Conservation (phyloP, 73 alveolate genomes). For the Paramecium biaurelia region DNA sequence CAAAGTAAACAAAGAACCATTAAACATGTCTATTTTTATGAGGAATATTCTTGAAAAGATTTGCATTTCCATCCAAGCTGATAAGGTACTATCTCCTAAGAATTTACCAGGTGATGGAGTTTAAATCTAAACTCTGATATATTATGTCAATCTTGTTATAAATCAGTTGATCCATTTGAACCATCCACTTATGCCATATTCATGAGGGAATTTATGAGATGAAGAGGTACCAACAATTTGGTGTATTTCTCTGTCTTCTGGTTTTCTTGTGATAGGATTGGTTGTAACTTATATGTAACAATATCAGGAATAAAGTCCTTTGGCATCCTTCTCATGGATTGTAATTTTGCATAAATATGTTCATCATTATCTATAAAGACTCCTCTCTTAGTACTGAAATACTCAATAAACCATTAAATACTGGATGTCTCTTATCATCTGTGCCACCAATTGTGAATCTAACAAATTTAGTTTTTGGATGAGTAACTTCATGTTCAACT, state of each 20-base stretch:
- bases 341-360: background rate
- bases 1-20: conserved; percentile 52
- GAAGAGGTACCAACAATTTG: background rate
- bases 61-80: conserved; percentile 53
- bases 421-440: conserved; percentile 43
- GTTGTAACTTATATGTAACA: background rate
- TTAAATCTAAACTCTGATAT: conserved; percentile 6
- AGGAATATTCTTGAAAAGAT: conserved; percentile 1
- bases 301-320: conserved; percentile 5
- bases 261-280: background rate
- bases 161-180: conserved; percentile 19
- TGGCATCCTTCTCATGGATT: background rate
- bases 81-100: conserved; percentile 38
- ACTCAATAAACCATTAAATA: conserved; percentile 27
- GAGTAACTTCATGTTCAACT: background rate
- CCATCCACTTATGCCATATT: conserved; percentile 36
- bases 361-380: conserved; percentile 26
- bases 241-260: background rate
- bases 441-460: conserved; percentile 41
- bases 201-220: conserved; percentile 25
- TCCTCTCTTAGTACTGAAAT: background rate
- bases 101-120: conserved; percentile 20
- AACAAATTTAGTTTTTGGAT: conserved; percentile 5
- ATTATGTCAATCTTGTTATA: conserved; percentile 25
- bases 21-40: background rate